Evolutionary conservation across 2,329 filamentous ascomycete species (phyloP), one percentile per base, ranked within the genome.

Genomic region (Phialemoniopsis sp.): DNA sequence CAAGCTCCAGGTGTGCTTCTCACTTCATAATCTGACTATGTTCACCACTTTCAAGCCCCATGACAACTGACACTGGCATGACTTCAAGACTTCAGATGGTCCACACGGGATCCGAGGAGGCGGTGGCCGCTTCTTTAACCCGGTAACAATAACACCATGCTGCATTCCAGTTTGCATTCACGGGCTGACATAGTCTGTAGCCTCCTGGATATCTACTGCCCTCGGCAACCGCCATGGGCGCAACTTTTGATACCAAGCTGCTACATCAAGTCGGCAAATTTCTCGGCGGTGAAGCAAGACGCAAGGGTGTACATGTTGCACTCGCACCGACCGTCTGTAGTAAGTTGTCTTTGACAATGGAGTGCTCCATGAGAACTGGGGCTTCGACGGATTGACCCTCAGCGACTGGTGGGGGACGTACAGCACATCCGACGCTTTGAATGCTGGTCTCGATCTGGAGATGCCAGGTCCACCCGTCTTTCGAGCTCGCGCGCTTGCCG

Each of bases 241-340:
- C 82, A 5, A 85, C 84, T 8, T 88, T 80, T 75, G 78, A 85
- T 56, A 73, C 73, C 41, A 62, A 69, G 14, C 69, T 86, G 30
- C 76, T 82, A 41, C 80, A 78, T 53, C 64, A 70, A 34, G 78
- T 81, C 28, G 84, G 84, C 32, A 62, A 72, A 44, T 75, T 78
- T 40, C 84, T 87, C 76, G 84, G 80, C 12, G 60, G 71, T 38
- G 84, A 88, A 54, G 76, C 80, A 51, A 73, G 70, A 43, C 76
- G 64, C 41, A 88, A 87, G 62, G 83, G 83, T 41, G 71, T 82
- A 14, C 80, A 87, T 53, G 72, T 85, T 12, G 75, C 81, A 50
- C 68, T 87, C 26, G 84, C 82, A 6, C 84, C 84, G 3, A 70
- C 66, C 0, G 62, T 68, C 43, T n/a, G n/a, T n/a, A n/a, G n/a